Evolutionary conservation across 768 basidiomycete species (phyloP), one percentile per base, ranked within the genome.

Genomic region (Cyathus striatus): DNA sequence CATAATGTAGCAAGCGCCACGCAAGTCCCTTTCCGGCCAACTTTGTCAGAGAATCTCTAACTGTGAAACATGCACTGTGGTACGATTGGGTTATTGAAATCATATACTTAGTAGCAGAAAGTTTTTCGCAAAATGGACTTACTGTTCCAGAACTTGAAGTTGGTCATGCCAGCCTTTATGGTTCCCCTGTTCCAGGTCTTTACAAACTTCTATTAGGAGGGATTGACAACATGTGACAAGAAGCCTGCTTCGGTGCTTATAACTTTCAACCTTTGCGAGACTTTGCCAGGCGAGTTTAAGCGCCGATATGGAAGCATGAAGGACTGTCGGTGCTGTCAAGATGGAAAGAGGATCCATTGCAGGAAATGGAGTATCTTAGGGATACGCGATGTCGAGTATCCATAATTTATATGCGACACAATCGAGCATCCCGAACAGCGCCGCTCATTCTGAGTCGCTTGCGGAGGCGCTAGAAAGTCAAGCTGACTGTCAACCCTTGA

Each of bases 1-100:
- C 49, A 25, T 50, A 51, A 32, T 50, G 38, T 20, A 55, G 33
- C 13, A 55, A 42, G 12, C 53, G 42, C 53, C 53, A 52, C 12
- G 49, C 49, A 34, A 55, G 47, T 9, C 48, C 41, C 37, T 48
- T 50, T 5, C 39, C 39, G 4, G 51, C 40, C 6, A 55, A 32
- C 16, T 33, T 47, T 33, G 18, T 39, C 3, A 55, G 39, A 1
- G 44, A 43, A 20, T 42, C 41, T 17, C 45, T 24, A 10, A 52
- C 41, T 10, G 47, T 35, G 5, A 46, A 30, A 35, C 53, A 55
- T 6, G 44, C 44, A 36, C 51, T 52, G 33, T 17, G 10, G 10
- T 39, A 13, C 18, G 30, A 14, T 23, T 9, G 17, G 41, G 17
- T 30, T 18, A 14, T n/a, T 39, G 5, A 30, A 13, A 18, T 40